Percentiles rank a stretch among this genome's conserved stretches.
Conservation (phyloP, 2,329 filamentous ascomycete species). For the Fusarium illudens region DNA sequence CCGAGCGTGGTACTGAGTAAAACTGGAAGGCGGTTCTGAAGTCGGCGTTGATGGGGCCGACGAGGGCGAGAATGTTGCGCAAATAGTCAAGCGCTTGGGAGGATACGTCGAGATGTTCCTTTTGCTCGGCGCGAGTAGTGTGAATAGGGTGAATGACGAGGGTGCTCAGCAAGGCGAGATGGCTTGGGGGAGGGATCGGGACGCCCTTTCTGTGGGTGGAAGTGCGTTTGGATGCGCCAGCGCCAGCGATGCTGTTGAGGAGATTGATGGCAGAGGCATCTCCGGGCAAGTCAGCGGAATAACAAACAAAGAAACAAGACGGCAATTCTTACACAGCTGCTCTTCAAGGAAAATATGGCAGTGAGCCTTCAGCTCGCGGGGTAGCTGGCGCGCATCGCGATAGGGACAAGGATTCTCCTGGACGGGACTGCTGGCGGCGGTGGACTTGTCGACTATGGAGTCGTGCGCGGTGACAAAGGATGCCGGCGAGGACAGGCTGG, state of each 20-base stretch:
- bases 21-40: conserved; percentile 80
- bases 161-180: conserved; percentile 81
- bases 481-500: conserved; percentile 42
- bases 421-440: conserved; percentile 49
- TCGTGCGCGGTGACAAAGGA: conserved; percentile 50
- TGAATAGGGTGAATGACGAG: conserved; percentile 82
- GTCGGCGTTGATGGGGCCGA: conserved; percentile 75
- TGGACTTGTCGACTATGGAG: conserved; percentile 43
- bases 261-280: conserved; percentile 64
- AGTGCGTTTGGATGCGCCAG: conserved; percentile 53
- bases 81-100: conserved; percentile 76
- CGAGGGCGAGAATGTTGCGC: conserved; percentile 68
- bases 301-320: neutral
- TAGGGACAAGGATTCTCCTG: conserved; percentile 52
- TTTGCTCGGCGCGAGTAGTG: conserved; percentile 74
- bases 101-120: conserved; percentile 69
- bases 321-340: conserved; percentile 64
- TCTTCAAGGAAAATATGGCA: conserved; percentile 80
- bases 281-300: conserved; percentile 17
- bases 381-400: conserved; percentile 63
- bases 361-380: conserved; percentile 71
- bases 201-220: conserved; percentile 52
- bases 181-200: conserved; percentile 73
- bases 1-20: conserved; percentile 44
- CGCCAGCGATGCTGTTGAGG: conserved; percentile 68